phyloP scores from a whole-genome alignment of 495 filamentous ascomycete genomes.

The Aspergillus mulundensis region DNA sequence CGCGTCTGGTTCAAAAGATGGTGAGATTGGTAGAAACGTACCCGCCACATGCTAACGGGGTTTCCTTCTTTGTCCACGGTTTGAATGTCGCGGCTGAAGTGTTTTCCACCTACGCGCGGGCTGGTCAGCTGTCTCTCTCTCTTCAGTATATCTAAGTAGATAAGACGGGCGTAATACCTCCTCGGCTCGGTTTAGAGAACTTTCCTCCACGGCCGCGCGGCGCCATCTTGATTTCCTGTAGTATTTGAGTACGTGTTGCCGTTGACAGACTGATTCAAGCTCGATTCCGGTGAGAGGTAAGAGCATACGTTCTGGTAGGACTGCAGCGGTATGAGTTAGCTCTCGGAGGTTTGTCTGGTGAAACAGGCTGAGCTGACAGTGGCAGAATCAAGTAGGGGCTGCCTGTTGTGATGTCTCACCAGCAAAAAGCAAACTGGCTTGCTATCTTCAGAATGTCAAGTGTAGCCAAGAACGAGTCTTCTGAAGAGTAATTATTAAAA shows the following conservation, averaged over 20 bases:
- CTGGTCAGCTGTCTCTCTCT: background rate
- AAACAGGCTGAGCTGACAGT: background rate
- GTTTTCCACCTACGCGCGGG: constrained; percentile 68
- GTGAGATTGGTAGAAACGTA: constrained; percentile 33
- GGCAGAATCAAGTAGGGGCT: background rate
- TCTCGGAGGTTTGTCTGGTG: background rate
- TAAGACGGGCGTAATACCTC: constrained; percentile 52
- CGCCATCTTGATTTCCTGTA: constrained; percentile 28
- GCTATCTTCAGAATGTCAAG: background rate
- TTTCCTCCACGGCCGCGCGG: constrained; percentile 78
- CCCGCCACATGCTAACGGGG: constrained; percentile 69
- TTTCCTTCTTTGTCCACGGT: constrained; percentile 85
- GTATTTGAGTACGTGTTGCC: background rate
- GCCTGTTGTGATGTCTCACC: background rate
- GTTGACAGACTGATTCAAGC: background rate
- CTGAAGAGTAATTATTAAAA: too few species aligned
- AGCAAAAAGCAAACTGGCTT: background rate
- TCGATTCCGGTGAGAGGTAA: background rate
- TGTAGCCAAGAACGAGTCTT: too few species aligned
- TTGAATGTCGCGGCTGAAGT: constrained; percentile 85
- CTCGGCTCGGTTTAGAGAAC: constrained; percentile 87
- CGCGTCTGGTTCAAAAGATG: background rate
- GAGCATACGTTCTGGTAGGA: background rate
- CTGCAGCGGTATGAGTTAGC: background rate
- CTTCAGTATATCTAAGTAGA: background rate